Conservation (phyloP, 495 filamentous ascomycete genomes). For the Neurospora sp. region DNA sequence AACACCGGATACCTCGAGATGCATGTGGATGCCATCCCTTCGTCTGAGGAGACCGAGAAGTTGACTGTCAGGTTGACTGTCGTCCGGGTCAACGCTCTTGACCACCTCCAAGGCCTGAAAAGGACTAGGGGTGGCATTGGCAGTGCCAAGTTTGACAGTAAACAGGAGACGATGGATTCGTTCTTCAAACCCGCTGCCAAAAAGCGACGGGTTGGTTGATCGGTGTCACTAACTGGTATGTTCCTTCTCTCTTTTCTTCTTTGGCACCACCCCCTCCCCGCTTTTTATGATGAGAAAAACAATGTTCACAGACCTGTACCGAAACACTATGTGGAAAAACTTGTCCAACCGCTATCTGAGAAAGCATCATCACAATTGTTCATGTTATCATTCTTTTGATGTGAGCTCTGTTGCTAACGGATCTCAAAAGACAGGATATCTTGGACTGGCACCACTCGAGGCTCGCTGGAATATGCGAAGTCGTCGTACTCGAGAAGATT, state of each 20-base stretch:
- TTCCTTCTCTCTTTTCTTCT: slow-evolving; percentile 13
- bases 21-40: no score
- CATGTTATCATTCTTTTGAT: slow-evolving; percentile 2
- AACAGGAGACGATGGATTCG: slow-evolving; percentile 62
- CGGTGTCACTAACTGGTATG: slow-evolving; percentile 18
- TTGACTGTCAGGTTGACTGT: slow-evolving; percentile 26
- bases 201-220: slow-evolving; percentile 27
- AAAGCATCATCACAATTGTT: slow-evolving; percentile 10
- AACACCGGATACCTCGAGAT: slow-evolving; percentile 34
- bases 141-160: slow-evolving; percentile 58
- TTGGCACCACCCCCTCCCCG: not conserved
- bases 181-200: slow-evolving; percentile 52
- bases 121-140: slow-evolving; percentile 70
- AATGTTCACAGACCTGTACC: slow-evolving; percentile 76
- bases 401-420: slow-evolving; percentile 15
- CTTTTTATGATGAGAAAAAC: slow-evolving; percentile 51
- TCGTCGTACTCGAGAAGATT: not conserved
- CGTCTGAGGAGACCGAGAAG: not conserved
- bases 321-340: slow-evolving; percentile 51
- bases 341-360: slow-evolving; percentile 79
- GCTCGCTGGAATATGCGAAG: not conserved
- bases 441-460: not conserved
- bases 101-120: slow-evolving; percentile 61
- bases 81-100: slow-evolving; percentile 48
- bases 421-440: not conserved